Evolutionary conservation across 176 grass and related monocot genomes (phyloP), one percentile per base, ranked within the genome.

Genomic region (Lolium rigidum): DNA sequence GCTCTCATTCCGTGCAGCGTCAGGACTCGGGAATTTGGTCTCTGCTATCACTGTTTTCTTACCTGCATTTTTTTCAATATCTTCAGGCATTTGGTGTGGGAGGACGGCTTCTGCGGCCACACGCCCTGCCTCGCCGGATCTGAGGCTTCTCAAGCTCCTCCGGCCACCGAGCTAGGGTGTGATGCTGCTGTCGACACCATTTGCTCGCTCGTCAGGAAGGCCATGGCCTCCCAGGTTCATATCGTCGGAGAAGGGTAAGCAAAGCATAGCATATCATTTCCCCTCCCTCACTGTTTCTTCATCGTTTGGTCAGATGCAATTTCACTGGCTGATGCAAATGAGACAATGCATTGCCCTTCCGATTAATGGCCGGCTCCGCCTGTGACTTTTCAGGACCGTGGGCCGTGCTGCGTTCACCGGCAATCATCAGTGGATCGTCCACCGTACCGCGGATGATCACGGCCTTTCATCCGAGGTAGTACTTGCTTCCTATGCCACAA

Each of bases 1-100:
- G 10, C 10, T 83, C 17, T 10, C 37, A 31, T 18, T 60, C 24
- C 48, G 9, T 52, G 38, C 22, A 46, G 60, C 21, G 78, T 78
- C 76, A 60, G 24, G 37, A 67, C 15, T 78, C 76, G 46, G 44
- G 46, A 73, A 28, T 84, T n/a, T 54, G 26, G 6, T 59, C 48
- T 60, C 26, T 50, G 49, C 21, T 14, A 0, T 39, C 26, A 21
- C 2, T 38, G 22, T 58, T 59, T 52, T 74, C 44, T 75, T 52
- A 55, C 10, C 37, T 39, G 77, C 58, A 79, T 79, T 82, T 68
- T 6, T 31, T 15, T 66, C 62, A 26, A 82, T 52, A 77, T 87
- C 81, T 67, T 77, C 91, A 98, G 95, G 87, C 91, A 81, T 94
- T 92, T 98, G 70, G 91, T 94, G 63, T 95, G 91, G 91, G 93